Base-by-base conservation (phyloP, 495 filamentous ascomycete genomes). In the Hypoxylon crocopeplum region DNA sequence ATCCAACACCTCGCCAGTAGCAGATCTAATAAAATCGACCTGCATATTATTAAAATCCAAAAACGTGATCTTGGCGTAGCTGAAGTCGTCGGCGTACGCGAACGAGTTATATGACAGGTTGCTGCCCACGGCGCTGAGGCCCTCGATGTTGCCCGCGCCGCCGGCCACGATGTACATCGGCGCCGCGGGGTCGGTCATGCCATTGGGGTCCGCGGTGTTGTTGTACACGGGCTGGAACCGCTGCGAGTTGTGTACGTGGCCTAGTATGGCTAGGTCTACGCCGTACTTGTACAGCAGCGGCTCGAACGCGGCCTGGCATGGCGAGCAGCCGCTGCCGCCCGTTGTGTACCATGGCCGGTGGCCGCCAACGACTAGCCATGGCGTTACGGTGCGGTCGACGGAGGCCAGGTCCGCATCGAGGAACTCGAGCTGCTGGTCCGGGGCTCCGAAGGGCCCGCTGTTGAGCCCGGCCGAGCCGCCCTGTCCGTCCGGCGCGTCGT, bases 331-430 rank as follows among this genome's bases (percentile, higher is more conserved):
- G 41, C 65, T 72, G 32, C 56, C 48, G 29, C 68, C 69, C 5
- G 70, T 79, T 20, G 72, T 68, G 69, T 88, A 88, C 83, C 83
- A 86, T 0, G 85, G 85, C 1, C 85, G 67, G 61, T 88, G 85
- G 1, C 84, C 85, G 0, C 77, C 83, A 27, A 84, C 78, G 7
- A 88, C 67, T 0, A 86, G 45, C 84, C 84, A 86, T 1, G 84
- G 75, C 13, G 79, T 84, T 3, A 82, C 71, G 11, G 61, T 65
- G 50, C 78, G 75, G 58, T 82, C 77, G 24, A 81, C 79, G 0
- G 72, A 74, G 0, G 73, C 74, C 0, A 81, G 64, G 48, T 81
- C 79, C 0, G 73, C 74, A 13, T 72, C 70, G 4, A 81, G 65
- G 49, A 78, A 82, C 0, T 73, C 57, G n/a, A 80, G 64, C 59